phyloP scores from a whole-genome alignment of 805 yeast genomes.

The Yamadazyma sp. region DNA sequence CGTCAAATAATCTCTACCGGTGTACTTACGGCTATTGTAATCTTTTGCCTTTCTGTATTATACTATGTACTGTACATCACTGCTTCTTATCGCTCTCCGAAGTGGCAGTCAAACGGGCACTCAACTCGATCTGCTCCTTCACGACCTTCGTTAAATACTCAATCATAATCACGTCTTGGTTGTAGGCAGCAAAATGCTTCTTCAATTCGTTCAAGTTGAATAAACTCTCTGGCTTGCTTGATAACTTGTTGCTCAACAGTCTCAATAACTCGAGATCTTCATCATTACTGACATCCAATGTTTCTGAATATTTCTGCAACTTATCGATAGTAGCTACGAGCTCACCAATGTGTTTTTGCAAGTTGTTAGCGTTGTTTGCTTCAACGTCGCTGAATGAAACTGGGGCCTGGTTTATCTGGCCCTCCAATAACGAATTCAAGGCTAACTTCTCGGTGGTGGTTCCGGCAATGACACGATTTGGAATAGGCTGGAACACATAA shows the following conservation, averaged over 20 bases:
- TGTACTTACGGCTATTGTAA: too few species aligned
- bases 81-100: slow-evolving; percentile 23
- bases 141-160: slow-evolving; percentile 81
- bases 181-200: slow-evolving; percentile 63
- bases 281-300: slow-evolving; percentile 36
- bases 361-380: slow-evolving; percentile 42
- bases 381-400: slow-evolving; percentile 30
- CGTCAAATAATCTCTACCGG: too few species aligned
- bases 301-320: slow-evolving; percentile 49
- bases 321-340: slow-evolving; percentile 49
- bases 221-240: slow-evolving; percentile 50
- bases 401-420: slow-evolving; percentile 23
- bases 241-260: slow-evolving; percentile 57
- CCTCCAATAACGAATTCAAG: slow-evolving; percentile 39
- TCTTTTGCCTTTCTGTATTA: too few species aligned
- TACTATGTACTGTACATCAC: slow-evolving; percentile 3
- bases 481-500: slow-evolving; percentile 75
- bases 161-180: slow-evolving; percentile 78
- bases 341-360: slow-evolving; percentile 45
- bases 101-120: slow-evolving; percentile 66
- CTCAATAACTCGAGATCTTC: slow-evolving; percentile 65
- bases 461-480: slow-evolving; percentile 59
- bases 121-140: slow-evolving; percentile 78
- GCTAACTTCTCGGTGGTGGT: slow-evolving; percentile 57
- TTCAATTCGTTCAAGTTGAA: slow-evolving; percentile 53